phyloP scores from a whole-genome alignment of 2,329 filamentous ascomycete genomes.

The Fusarium verticillioides region DNA sequence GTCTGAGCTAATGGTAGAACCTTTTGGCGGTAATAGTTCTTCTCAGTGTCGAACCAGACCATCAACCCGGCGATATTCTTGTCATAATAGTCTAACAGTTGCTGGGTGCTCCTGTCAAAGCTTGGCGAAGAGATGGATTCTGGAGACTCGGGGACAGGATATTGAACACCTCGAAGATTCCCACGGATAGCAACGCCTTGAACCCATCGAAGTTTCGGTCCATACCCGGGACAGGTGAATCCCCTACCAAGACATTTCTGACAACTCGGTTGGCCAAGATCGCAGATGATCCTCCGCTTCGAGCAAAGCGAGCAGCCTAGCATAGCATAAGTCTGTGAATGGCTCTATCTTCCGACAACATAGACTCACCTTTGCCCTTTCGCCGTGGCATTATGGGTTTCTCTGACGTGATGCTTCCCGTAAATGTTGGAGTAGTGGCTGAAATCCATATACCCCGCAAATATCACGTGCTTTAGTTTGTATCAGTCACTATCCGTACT shows the following conservation, averaged over 20 bases:
- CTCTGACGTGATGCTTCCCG: too few relatives aligned
- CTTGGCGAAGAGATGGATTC: rapidly evolving
- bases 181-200: neutral
- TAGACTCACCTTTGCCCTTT: too few relatives aligned
- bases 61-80: neutral
- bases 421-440: too few relatives aligned
- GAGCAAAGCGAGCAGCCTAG: neutral
- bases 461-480: too few relatives aligned
- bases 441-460: too few relatives aligned
- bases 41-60: neutral
- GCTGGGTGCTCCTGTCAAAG: rapidly evolving
- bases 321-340: too few relatives aligned
- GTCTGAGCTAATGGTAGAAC: neutral
- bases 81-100: neutral
- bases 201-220: neutral
- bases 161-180: rapidly evolving
- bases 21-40: neutral
- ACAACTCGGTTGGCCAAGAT: neutral
- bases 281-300: neutral
- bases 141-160: rapidly evolving
- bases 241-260: neutral
- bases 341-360: too few relatives aligned
- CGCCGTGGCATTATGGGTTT: too few relatives aligned
- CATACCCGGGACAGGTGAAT: neutral
- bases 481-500: too few relatives aligned